A percentile compares a stretch with the other conserved stretches of the same genome.
Conservation (phyloP, 2,329 filamentous ascomycete species). For the Fusarium continuum region DNA sequence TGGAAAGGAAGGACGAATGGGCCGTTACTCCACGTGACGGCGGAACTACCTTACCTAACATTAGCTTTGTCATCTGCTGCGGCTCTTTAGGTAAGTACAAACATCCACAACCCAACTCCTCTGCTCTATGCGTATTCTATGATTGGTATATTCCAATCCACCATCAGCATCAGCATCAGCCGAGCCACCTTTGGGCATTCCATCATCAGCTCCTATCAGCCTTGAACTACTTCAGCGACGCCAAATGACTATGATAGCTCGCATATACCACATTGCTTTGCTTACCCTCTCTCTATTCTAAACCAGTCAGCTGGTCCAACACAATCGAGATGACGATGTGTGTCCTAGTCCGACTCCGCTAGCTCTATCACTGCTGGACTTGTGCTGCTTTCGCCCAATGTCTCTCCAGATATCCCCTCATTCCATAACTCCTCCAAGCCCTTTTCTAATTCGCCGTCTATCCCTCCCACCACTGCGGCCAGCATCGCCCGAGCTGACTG, state of each 20-base stretch:
- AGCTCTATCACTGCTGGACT: slow-evolving; percentile 41
- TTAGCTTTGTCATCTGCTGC: neutral
- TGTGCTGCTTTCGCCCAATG: slow-evolving; percentile 26
- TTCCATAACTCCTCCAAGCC: slow-evolving; percentile 55
- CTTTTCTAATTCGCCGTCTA: slow-evolving; percentile 52
- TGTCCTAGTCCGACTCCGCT: slow-evolving; percentile 38
- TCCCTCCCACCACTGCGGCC: slow-evolving; percentile 52
- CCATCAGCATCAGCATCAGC: neutral
- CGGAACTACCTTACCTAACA: neutral
- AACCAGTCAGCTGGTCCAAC: slow-evolving; percentile 16
- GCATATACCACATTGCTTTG: slow-evolving; percentile 15
- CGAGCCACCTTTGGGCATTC: neutral
- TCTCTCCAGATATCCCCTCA: slow-evolving; percentile 45
- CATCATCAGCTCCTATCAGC: neutral
- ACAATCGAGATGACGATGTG: slow-evolving; percentile 7
- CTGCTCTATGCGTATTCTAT: slow-evolving; percentile 4
- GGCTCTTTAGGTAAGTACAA: neutral
- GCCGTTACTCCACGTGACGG: slow-evolving; percentile 34
- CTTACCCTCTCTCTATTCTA: slow-evolving; percentile 2
- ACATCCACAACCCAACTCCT: neutral
- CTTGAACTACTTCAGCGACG: neutral
- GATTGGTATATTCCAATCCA: neutral
- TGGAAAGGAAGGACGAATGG: slow-evolving; percentile 13
- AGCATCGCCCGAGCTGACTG: slow-evolving; percentile 50
- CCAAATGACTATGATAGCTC: slow-evolving; percentile 21